Evolutionary conservation across 1,284 basidiomycete species (phyloP), one percentile per base, ranked within the genome.

Genomic region (Boletus semigastroideus): DNA sequence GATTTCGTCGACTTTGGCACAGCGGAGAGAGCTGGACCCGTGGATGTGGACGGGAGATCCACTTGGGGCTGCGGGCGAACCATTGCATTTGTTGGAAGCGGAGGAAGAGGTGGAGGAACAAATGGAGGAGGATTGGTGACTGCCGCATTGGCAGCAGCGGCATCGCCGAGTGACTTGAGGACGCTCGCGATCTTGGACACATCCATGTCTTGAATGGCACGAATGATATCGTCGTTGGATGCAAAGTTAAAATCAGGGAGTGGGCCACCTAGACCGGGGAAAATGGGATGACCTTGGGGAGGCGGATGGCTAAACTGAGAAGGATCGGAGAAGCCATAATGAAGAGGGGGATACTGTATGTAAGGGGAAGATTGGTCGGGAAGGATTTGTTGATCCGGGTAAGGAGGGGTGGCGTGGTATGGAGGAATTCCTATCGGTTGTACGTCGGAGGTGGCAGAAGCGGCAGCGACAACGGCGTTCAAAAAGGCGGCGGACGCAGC

Each of bases 181-280:
- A 83, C 83, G 43, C 74, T 78, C 0, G 84, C 79, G 51, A 90
- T 78, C 67, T 84, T 87, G 45, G 81, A 75, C 46, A 89, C 73
- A 58, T 90, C 88, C 55, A 90, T 72, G 49, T 83, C 79, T 62
- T 90, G 86, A 45, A 90, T 65, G 16, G 80, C 81, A 38, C 82
- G 84, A 41, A 90, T 68, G 40, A 90, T 77, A 48, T 89, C 85
- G 51, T 90, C 88, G 61, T 82, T 86, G n/a, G 84, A 83, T 9
- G 75, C 74, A 53, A 79, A 78, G 19, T 74, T 68, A 19, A 84
- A 70, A 44, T 84, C 80, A 34, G 75, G 66, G 45, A 75, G 64
- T 11, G 73, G 56, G 47, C 64, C 51, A 56, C 55, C 50, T 55
- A 70, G 63, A 51, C 64, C 66, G 13, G 69, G 60, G 34, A 70